phyloP scores from a whole-genome alignment of 106 monocot genomes.

The Ottelia alismoides region DNA sequence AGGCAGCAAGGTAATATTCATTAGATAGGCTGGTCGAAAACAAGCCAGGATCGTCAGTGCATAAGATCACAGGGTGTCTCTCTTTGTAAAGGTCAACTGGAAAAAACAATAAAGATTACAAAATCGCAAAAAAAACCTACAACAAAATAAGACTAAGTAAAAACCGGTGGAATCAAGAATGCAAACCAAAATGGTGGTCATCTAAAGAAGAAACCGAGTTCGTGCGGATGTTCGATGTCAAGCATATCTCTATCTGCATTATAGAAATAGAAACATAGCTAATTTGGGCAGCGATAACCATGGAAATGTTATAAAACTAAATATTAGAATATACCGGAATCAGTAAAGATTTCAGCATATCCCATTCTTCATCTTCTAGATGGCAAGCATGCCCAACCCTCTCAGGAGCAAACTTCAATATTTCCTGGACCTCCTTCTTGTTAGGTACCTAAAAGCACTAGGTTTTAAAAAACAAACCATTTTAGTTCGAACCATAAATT shows the following conservation, averaged over 20 bases:
- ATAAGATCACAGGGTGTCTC: slow-evolving; percentile 68
- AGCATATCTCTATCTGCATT: slow-evolving; percentile 84
- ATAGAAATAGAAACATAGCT: not conserved
- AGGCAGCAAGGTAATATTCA: slow-evolving; percentile 68
- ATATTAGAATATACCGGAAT: slow-evolving; percentile 51
- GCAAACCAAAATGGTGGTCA: slow-evolving; percentile 82
- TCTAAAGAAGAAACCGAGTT: slow-evolving; percentile 47
- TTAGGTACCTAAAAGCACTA: slow-evolving; percentile 72
- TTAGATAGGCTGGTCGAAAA: slow-evolving; percentile 80
- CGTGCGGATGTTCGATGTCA: slow-evolving; percentile 80
- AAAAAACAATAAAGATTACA: not conserved
- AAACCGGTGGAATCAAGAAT: not conserved
- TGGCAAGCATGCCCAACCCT: slow-evolving; percentile 92
- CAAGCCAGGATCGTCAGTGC: slow-evolving; percentile 87
- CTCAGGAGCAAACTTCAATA: slow-evolving; percentile 65
- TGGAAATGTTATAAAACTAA: not conserved
- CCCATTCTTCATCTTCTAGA: slow-evolving; percentile 65
- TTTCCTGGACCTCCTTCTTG: slow-evolving; percentile 66
- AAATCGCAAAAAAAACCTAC: not conserved
- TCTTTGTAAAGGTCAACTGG: slow-evolving; percentile 79
- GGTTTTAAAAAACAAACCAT: slow-evolving; percentile 21
- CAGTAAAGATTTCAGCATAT: slow-evolving; percentile 37
- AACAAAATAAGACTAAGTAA: not conserved
- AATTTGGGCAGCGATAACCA: not conserved
- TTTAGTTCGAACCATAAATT: slow-evolving; percentile 12